Percentiles rank a stretch among this genome's conserved stretches.
phyloP scores from a whole-genome alignment of 2,329 filamentous ascomycete species.

The Stagonosporopsis vannaccii region DNA sequence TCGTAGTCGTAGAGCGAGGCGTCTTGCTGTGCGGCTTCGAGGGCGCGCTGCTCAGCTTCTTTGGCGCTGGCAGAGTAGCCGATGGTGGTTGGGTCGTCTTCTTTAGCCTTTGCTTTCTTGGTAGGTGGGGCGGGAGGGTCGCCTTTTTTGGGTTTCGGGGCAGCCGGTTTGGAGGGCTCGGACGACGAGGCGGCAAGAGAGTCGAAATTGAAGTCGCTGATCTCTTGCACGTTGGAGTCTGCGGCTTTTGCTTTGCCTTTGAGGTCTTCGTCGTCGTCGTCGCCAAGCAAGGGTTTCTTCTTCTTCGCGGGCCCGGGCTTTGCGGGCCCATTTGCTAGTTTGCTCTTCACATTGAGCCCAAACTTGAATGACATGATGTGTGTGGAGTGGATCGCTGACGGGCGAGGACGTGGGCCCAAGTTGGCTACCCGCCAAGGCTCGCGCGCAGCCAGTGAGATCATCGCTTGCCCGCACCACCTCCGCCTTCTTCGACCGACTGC shows the following conservation, averaged over 20 bases:
- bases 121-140: slow-evolving; percentile 43
- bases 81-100: slow-evolving; percentile 46
- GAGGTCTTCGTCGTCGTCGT: slow-evolving; percentile 62
- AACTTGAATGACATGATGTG: slow-evolving; percentile 56
- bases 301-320: slow-evolving; percentile 39
- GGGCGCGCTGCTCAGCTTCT: slow-evolving; percentile 68
- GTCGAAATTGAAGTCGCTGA: slow-evolving; percentile 65
- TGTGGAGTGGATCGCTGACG: slow-evolving; percentile 17
- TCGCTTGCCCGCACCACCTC: slow-evolving; percentile 33
- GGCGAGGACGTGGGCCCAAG: neutral
- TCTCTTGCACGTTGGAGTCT: slow-evolving; percentile 58
- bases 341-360: slow-evolving; percentile 69
- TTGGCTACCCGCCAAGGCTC: slow-evolving; percentile 27
- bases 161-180: slow-evolving; percentile 30
- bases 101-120: slow-evolving; percentile 48
- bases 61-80: slow-evolving; percentile 73
- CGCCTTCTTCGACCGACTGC: slow-evolving; percentile 13
- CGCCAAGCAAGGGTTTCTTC: slow-evolving; percentile 26
- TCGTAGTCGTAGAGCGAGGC: slow-evolving; percentile 87
- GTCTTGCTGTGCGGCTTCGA: slow-evolving; percentile 72
- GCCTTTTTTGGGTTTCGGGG: slow-evolving; percentile 48
- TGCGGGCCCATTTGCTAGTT: slow-evolving; percentile 41
- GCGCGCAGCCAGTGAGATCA: slow-evolving; percentile 37
- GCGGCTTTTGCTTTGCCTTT: slow-evolving; percentile 43
- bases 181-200: slow-evolving; percentile 52